These are phyloP conservation scores for Trichocomaceae sp. DNA, from an alignment of 2,329 filamentous ascomycete species.

Conservation along the genomic window DNA sequence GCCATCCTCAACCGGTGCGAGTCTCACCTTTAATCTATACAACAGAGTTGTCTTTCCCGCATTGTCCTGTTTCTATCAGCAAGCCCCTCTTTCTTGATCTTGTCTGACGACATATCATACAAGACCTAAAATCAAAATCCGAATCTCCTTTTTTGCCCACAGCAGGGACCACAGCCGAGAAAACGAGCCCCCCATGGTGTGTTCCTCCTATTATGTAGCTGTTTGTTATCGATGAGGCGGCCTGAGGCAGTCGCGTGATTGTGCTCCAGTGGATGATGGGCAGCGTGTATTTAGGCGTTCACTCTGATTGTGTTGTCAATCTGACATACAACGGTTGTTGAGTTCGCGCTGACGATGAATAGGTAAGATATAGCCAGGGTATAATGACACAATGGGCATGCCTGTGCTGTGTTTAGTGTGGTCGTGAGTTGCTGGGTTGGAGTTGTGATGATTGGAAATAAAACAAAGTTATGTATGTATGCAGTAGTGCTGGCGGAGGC, in stretches of 20 bases:
- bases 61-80: conserved; percentile 63
- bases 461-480: background rate
- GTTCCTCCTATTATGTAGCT: background rate
- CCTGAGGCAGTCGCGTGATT: too few species aligned
- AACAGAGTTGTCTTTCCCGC: conserved; percentile 95
- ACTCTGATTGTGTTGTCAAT: too few species aligned
- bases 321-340: background rate
- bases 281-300: background rate
- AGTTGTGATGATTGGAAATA: background rate
- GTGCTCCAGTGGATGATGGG: too few species aligned
- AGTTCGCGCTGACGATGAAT: background rate
- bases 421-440: background rate
- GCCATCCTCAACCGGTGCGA: too few species aligned
- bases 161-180: conserved; percentile 62
- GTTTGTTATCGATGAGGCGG: too few species aligned
- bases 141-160: conserved; percentile 94
- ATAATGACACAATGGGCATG: background rate
- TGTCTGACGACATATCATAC: conserved; percentile 49
- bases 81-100: background rate
- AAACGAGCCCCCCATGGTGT: conserved; percentile 49
- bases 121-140: conserved; percentile 89
- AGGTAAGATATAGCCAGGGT: background rate
- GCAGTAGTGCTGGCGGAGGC: background rate
- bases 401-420: background rate
- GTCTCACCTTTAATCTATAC: conserved; percentile 84